Base-by-base conservation (phyloP, 116 monocot genomes). In the Trichopus zeylanicus region DNA sequence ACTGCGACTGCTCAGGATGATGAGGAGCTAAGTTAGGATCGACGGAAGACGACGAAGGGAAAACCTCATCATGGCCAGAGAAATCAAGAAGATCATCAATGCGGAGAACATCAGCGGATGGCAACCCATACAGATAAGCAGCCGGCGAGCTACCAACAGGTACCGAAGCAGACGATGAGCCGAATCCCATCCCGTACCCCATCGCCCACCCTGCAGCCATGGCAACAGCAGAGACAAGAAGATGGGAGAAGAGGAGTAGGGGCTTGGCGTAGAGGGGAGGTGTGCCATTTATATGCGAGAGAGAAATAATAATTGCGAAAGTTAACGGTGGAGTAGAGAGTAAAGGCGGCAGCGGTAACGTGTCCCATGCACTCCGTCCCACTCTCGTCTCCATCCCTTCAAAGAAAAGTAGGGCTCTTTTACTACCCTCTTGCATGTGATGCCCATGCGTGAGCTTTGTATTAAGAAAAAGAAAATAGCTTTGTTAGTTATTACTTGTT, bases 21-120 rank as follows among this genome's bases (percentile, higher is more conserved):
- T 32, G 30, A 5, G 38, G n/a, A 7, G 54, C 26, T 3, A 29
- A 6, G 20, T 66, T 48, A 0, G 7, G 26, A n/a, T 32, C 27
- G 6, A 33, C 34, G 21, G 56, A 51, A 2, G 58, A 32, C 13
- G 77, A 29, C 0, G 71, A 48, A 5, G 62, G 10, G 4, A 46
- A 5, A 24, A 63, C 37, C 29, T 53, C 3, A 1, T 80, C 70
- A 21, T 80, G 47, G 48, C 62, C 64, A 31, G 75, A 63, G 48
- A 80, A 75, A 35, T 80, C 80, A 29, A 74, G 74, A 19, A 80
- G 62, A 26, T 80, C 80, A 48, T 80, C 80, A 0, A 80, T 52
- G 7, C 67, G 70, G 18, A 75, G 59, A 1, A 52, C 61, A 15
- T 70, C 71, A 11, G 70, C 29, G 0, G 68, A 46, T 0, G 75